Evolutionary conservation across 495 filamentous ascomycete genomes (phyloP).

Genomic region (Hypoxylon crocopeplum): DNA sequence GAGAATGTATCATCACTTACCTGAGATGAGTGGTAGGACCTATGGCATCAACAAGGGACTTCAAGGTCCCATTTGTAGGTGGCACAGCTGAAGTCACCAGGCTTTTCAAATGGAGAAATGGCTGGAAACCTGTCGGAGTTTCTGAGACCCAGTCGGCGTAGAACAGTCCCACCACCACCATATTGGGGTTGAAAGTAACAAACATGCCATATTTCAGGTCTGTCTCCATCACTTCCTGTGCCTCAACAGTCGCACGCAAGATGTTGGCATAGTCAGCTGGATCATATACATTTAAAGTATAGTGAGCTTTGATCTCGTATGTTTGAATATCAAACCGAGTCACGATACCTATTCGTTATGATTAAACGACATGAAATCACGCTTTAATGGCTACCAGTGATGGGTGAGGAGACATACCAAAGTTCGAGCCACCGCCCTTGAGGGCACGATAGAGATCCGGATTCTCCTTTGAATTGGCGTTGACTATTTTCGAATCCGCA

Average conservation of each 20-base stretch:
- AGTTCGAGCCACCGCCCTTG: constrained; percentile 11
- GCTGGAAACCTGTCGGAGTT: constrained; percentile 1
- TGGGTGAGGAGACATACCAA: neutral
- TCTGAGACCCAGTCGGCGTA: constrained; percentile 30
- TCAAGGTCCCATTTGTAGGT: constrained; percentile 15
- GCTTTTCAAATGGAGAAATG: constrained; percentile 13
- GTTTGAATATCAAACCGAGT: constrained; percentile 9
- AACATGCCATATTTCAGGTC: constrained; percentile 30
- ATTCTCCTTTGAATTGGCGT: neutral
- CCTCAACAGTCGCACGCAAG: constrained; percentile 8
- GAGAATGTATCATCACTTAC: neutral
- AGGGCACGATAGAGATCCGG: neutral
- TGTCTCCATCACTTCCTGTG: constrained; percentile 13
- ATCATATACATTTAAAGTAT: constrained; percentile 15
- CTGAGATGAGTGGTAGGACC: neutral
- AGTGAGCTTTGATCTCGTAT: constrained; percentile 9
- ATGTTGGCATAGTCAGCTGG: constrained; percentile 14
- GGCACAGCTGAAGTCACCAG: neutral
- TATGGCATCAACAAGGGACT: constrained; percentile 2
- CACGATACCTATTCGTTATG: constrained; percentile 6
- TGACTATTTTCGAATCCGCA: neutral
- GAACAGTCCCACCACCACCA: constrained; percentile 36
- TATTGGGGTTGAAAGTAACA: constrained; percentile 27
- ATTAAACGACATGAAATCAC: too few relatives aligned
- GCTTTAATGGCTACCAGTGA: too few relatives aligned